These are phyloP conservation scores for Mycena olivaceomarginata DNA, from an alignment of 768 basidiomycete genomes.

Conservation along the genomic window DNA sequence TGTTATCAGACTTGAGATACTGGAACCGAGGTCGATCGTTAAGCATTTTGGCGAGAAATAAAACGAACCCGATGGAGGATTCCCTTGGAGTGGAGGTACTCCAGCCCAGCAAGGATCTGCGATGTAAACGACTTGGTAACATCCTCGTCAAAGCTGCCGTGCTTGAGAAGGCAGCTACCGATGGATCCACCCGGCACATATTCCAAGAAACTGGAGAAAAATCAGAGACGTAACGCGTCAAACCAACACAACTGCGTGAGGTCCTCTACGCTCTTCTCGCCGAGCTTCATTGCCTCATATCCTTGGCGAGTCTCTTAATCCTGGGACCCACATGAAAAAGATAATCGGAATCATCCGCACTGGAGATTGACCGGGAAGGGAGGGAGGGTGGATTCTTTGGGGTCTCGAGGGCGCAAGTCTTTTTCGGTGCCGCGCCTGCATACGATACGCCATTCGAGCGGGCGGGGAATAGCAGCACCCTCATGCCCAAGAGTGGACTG, in stretches of 20 bases:
- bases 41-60: not conserved
- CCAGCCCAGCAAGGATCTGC: conserved; percentile 94
- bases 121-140: conserved; percentile 94
- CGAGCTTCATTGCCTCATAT: too few relatives aligned
- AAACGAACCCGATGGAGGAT: conserved; percentile 91
- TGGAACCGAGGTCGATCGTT: conserved; percentile 53
- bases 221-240: conserved; percentile 10
- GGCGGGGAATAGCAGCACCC: too few relatives aligned
- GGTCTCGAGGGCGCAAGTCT: too few relatives aligned
- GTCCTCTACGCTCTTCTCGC: too few relatives aligned
- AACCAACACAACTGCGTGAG: not conserved
- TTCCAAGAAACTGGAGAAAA: conserved; percentile 88
- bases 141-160: conserved; percentile 94
- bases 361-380: too few relatives aligned
- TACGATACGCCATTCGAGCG: too few relatives aligned
- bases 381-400: too few relatives aligned
- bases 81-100: conserved; percentile 93
- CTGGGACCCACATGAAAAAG: too few relatives aligned
- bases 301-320: too few relatives aligned
- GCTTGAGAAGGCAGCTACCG: conserved; percentile 91
- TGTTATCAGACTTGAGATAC: conserved; percentile 99
- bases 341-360: too few relatives aligned
- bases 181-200: conserved; percentile 99
- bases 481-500: too few relatives aligned
- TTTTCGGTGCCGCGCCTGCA: too few relatives aligned